A percentile compares a stretch with the other conserved stretches of the same genome.
phyloP scores from a whole-genome alignment of 2,329 filamentous ascomycete genomes.

The Elsinoe perseae region DNA sequence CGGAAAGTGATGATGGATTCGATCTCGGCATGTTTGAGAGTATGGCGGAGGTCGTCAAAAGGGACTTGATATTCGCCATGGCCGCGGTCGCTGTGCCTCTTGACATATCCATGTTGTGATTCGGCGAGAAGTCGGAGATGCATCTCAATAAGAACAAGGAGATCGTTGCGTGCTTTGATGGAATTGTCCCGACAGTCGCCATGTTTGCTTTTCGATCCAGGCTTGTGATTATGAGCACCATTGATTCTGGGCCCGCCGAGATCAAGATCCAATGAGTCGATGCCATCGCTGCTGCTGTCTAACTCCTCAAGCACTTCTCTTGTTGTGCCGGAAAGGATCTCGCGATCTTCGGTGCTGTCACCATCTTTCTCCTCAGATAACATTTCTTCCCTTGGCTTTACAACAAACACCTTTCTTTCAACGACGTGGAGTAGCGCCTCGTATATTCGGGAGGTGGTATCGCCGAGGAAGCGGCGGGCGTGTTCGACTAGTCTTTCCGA shows the following conservation, averaged over 20 bases:
- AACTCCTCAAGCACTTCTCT: constrained; percentile 21
- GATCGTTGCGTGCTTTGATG: constrained; percentile 32
- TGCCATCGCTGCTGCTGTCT: background rate
- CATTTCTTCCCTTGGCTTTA: constrained; percentile 48
- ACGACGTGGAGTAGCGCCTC: constrained; percentile 62
- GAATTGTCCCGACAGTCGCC: constrained; percentile 21
- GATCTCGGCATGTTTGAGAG: constrained; percentile 67
- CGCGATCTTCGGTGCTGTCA: constrained; percentile 28
- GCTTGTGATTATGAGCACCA: constrained; percentile 17
- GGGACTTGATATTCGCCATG: constrained; percentile 76
- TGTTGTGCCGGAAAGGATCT: constrained; percentile 34
- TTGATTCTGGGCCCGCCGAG: constrained; percentile 27
- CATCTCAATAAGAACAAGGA: constrained; percentile 56
- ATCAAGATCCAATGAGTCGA: constrained; percentile 22
- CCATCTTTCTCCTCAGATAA: constrained; percentile 39
- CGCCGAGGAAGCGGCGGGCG: constrained; percentile 61
- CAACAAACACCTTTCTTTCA: constrained; percentile 60
- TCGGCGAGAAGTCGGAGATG: constrained; percentile 67
- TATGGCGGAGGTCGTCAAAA: constrained; percentile 63
- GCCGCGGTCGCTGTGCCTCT: constrained; percentile 55
- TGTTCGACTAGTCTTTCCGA: constrained; percentile 69
- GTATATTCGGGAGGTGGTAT: constrained; percentile 71
- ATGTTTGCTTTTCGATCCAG: constrained; percentile 15
- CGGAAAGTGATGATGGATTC: constrained; percentile 72
- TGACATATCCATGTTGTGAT: constrained; percentile 60